phyloP scores from a whole-genome alignment of 345 rosid genomes.

The Hypericum perforatum region DNA sequence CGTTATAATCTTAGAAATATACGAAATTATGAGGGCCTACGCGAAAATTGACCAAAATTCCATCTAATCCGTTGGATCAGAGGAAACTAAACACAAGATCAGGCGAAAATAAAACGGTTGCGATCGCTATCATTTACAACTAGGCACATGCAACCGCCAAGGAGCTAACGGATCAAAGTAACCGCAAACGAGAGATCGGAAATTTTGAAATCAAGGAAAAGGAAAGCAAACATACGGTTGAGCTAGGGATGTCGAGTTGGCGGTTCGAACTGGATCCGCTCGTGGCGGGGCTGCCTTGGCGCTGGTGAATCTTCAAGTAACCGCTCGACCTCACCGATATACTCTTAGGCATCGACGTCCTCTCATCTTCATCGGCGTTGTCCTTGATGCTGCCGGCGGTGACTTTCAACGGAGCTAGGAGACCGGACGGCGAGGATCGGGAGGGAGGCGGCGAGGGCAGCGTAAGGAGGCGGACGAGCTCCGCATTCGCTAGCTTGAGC shows the following conservation, averaged over 20 bases:
- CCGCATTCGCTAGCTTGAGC: conserved; percentile 10
- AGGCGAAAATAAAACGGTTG: no score
- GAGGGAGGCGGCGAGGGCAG: conserved; percentile 34
- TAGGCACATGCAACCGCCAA: no score
- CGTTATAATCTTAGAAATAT: no score
- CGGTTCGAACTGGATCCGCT: conserved; percentile 24
- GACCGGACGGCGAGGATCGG: not conserved
- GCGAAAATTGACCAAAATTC: no score
- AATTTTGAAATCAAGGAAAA: conserved; percentile 4
- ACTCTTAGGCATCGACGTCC: conserved; percentile 11
- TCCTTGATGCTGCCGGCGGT: not conserved
- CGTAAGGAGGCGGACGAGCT: conserved; percentile 9
- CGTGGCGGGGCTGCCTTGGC: conserved; percentile 12
- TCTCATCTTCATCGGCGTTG: not conserved
- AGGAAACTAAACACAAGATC: no score
- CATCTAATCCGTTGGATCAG: no score
- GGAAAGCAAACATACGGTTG: conserved; percentile 11
- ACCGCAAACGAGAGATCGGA: not conserved
- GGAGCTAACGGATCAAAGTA: not conserved
- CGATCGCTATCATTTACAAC: no score
- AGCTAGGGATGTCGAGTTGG: conserved; percentile 17
- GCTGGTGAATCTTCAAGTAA: conserved; percentile 7
- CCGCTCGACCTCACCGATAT: conserved; percentile 14
- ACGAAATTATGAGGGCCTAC: no score
- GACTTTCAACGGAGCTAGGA: not conserved